A percentile compares a stretch with the other conserved stretches of the same genome.
phyloP scores from a whole-genome alignment of 495 filamentous ascomycete species.

The Penicillium manginii region DNA sequence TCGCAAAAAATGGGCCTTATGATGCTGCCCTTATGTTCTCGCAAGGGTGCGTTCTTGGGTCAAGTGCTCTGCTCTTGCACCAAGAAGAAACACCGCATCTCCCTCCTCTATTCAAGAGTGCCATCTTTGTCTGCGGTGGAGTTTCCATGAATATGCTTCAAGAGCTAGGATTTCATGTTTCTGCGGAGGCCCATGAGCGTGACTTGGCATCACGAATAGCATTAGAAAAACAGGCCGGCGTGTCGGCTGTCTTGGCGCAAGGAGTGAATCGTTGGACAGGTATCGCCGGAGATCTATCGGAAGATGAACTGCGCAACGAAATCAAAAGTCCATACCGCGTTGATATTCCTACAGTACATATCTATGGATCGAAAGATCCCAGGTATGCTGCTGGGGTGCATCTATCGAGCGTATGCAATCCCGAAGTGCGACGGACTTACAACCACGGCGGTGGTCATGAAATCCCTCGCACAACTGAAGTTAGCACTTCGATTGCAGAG shows the following conservation, averaged over 20 bases:
- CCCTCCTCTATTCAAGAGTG: constrained; percentile 58
- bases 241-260: constrained; percentile 31
- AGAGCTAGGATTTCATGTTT: constrained; percentile 53
- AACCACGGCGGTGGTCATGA: constrained; percentile 62
- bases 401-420: constrained; percentile 57
- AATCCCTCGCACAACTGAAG: constrained; percentile 44
- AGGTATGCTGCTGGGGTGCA: constrained; percentile 58
- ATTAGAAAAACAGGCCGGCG: constrained; percentile 31
- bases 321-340: constrained; percentile 48
- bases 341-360: constrained; percentile 63
- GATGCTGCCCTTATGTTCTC: constrained; percentile 65
- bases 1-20: constrained; percentile 58
- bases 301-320: constrained; percentile 52
- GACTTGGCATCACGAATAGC: constrained; percentile 34
- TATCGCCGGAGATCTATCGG: constrained; percentile 44
- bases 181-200: constrained; percentile 42
- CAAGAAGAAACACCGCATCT: constrained; percentile 33
- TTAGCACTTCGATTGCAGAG: constrained; percentile 40
- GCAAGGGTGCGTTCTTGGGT: constrained; percentile 59
- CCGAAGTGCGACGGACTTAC: constrained; percentile 47
- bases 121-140: constrained; percentile 63
- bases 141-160: constrained; percentile 52
- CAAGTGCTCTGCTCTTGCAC: constrained; percentile 47
- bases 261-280: constrained; percentile 36
- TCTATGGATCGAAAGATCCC: constrained; percentile 63